Conservation (phyloP, 2,329 filamentous ascomycete genomes). For the Canariomyces notabilis region DNA sequence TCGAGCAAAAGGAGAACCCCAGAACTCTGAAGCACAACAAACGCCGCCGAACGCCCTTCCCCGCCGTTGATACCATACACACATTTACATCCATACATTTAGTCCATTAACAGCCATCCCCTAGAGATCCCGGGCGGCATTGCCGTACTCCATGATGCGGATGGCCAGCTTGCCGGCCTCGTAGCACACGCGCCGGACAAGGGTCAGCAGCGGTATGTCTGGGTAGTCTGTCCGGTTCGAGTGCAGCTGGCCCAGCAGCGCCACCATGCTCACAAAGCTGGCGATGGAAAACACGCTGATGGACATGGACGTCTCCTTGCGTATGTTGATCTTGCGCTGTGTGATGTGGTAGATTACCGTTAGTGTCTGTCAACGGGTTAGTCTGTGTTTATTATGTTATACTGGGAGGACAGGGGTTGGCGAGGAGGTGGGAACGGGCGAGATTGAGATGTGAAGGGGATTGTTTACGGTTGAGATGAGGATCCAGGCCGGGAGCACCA, state of each 20-base stretch:
- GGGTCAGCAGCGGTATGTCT: constrained; percentile 51
- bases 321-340: constrained; percentile 73
- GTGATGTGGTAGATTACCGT: constrained; percentile 72
- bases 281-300: constrained; percentile 71
- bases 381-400: neutral
- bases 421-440: neutral
- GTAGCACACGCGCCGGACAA: constrained; percentile 39
- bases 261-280: constrained; percentile 70
- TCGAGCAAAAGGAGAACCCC: too few species aligned
- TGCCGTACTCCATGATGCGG: constrained; percentile 28
- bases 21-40: neutral
- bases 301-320: constrained; percentile 73
- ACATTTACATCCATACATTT: too few species aligned
- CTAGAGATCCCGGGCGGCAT: constrained; percentile 26
- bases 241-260: constrained; percentile 63
- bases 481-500: constrained; percentile 73
- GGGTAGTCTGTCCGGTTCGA: constrained; percentile 56
- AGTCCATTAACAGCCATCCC: too few species aligned
- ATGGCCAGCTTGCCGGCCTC: constrained; percentile 24
- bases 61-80: too few species aligned
- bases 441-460: too few species aligned
- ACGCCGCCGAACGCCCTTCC: neutral
- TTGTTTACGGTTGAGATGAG: constrained; percentile 65
- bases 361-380: constrained; percentile 47
- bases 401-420: neutral